A percentile compares a stretch with the other conserved stretches of the same genome.
Evolutionary conservation across 257 asterid genomes (phyloP).

Genomic region (Solanum chiquidenum): DNA sequence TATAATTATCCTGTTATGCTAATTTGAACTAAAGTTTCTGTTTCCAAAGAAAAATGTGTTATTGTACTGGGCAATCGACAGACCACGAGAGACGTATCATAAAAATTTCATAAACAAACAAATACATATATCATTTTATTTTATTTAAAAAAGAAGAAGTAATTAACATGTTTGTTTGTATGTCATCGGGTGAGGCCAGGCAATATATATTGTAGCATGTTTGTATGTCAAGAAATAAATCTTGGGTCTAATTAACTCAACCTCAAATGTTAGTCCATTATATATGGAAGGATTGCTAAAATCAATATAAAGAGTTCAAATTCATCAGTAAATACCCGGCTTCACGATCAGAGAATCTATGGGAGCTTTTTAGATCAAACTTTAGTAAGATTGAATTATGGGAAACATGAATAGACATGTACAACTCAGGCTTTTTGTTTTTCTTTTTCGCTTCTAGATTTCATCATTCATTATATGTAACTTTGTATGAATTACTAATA

Average conservation of each 20-base stretch:
- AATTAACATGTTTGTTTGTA: too few species aligned
- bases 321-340: too few species aligned
- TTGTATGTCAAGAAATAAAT: too few species aligned
- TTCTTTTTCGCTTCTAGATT: not conserved
- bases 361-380: not conserved
- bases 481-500: not conserved
- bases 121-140: too few species aligned
- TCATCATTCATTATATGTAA: not conserved
- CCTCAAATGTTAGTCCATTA: not conserved
- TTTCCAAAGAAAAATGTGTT: not conserved
- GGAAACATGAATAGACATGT: not conserved
- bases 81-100: too few species aligned
- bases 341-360: not conserved
- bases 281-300: not conserved
- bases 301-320: too few species aligned
- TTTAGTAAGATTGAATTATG: not conserved
- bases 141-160: too few species aligned
- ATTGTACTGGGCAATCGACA: too few species aligned
- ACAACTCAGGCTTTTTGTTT: not conserved
- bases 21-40: not conserved
- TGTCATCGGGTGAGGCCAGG: too few species aligned
- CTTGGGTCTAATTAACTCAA: not conserved
- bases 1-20: not conserved
- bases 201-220: too few species aligned
- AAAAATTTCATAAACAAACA: too few species aligned